Base-by-base conservation (phyloP, 176 grass and related monocot genomes). In the Musa itinerans region DNA sequence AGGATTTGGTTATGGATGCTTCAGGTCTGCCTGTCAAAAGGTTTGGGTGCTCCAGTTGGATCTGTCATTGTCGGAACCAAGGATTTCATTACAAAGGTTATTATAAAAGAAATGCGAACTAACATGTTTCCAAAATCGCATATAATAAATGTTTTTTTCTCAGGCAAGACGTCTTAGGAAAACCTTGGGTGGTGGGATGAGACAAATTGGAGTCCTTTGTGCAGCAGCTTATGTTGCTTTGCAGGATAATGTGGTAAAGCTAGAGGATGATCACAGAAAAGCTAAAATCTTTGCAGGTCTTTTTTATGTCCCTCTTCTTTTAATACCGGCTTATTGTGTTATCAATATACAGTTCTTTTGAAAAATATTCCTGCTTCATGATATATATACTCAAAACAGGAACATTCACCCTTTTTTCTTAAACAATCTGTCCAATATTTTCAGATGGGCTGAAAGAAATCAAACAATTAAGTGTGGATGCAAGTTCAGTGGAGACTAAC, bases 171-270 rank as follows among this genome's bases (percentile, higher is more conserved):
- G 86, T 55, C 78, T 99, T 80, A 87, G 96, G 83, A 99, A 99
- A 83, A 94, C 88, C 1, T 74, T 99, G 72, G 96, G 96, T 73
- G 96, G 96, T 83, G 96, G 96, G 16, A 95, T 99, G 96, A 91
- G 96, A 71, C 96, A 99, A 79, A 76, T 94, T n/a, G 91, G 91
- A 76, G 66, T 99, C 75, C 86, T 99, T 63, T 99, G 88, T 75
- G 91, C 96, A 34, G 96, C 96, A 12, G 96, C 91, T 63, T 55
- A 83, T 78, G 86, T 99, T 69, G 95, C 80, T 8, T 79, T 99
- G 61, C 89, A 52, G 3, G 96, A 99, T 62, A 92, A 56, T 5
- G 61, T 92, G 23, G 73, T 66, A 29, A 99, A 92, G 65, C 91
- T 95, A 78, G 81, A 24, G 0, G 96, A 95, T 81, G 96, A 99